Evolutionary conservation across 2,329 filamentous ascomycete genomes (phyloP).

Genomic region (Mycosphaerella sp.): DNA sequence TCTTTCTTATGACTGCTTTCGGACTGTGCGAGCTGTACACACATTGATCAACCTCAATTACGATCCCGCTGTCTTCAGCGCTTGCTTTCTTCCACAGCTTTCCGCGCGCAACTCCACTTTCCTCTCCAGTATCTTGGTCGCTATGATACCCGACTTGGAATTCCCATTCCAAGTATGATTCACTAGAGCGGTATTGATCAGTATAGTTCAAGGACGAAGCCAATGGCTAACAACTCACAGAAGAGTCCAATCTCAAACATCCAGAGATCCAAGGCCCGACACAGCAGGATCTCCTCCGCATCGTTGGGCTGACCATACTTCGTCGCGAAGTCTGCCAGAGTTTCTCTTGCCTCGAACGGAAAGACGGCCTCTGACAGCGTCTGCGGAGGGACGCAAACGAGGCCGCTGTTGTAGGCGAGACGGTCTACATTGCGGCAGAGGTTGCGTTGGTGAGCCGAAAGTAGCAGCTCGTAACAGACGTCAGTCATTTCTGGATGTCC

Average conservation of each 20-base stretch:
- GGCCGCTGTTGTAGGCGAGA: slow-evolving; percentile 1
- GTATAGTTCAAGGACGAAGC: neutral
- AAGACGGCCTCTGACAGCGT: neutral
- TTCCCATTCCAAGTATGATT: neutral
- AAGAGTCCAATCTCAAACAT: slow-evolving; percentile 8
- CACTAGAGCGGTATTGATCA: neutral
- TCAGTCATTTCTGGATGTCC: neutral
- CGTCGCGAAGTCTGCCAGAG: slow-evolving; percentile 12
- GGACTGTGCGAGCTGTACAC: neutral
- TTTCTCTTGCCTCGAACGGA: slow-evolving; percentile 8
- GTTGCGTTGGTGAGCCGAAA: neutral
- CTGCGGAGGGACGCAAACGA: neutral
- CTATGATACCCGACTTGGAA: neutral
- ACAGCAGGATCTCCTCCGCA: slow-evolving; percentile 14
- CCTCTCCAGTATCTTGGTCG: neutral
- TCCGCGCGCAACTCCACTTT: neutral
- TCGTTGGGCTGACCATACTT: slow-evolving; percentile 11
- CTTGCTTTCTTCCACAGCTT: no score
- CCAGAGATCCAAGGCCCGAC: slow-evolving; percentile 3
- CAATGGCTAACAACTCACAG: slow-evolving; percentile 16
- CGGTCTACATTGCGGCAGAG: slow-evolving; percentile 9
- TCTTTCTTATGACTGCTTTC: neutral
- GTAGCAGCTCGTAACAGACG: neutral
- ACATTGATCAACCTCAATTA: neutral
- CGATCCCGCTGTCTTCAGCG: neutral